phyloP scores from a whole-genome alignment of 345 rosid genomes.

The Tarenaya hassleriana region DNA sequence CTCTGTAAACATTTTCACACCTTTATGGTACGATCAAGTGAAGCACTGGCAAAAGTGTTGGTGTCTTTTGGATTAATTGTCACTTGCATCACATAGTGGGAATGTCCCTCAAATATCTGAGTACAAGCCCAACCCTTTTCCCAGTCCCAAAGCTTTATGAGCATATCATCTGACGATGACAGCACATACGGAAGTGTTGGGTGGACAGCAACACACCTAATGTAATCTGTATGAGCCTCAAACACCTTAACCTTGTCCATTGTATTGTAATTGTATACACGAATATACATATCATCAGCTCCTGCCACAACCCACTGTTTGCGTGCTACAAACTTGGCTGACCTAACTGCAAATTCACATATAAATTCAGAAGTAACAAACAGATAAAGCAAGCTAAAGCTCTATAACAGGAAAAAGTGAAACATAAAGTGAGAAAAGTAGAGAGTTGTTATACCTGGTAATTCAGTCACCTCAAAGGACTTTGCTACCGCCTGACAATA shows the following conservation, averaged over 20 bases:
- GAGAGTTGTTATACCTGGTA: constrained; percentile 54
- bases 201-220: constrained; percentile 90
- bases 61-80: constrained; percentile 89
- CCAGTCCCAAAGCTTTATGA: constrained; percentile 99
- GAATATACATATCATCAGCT: constrained; percentile 88
- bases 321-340: constrained; percentile 81
- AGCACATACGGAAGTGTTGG: constrained; percentile 87
- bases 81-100: constrained; percentile 99
- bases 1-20: constrained; percentile 27
- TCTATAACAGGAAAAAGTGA: background rate
- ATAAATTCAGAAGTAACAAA: constrained; percentile 9
- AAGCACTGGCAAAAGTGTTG: constrained; percentile 94
- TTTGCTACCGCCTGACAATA: constrained; percentile 64
- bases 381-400: background rate
- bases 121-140: constrained; percentile 95
- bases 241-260: constrained; percentile 87
- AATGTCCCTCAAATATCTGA: constrained; percentile 96
- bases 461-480: constrained; percentile 79
- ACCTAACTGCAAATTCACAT: constrained; percentile 58
- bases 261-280: constrained; percentile 88
- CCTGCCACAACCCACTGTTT: constrained; percentile 97
- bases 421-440: background rate
- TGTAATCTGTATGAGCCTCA: constrained; percentile 96
- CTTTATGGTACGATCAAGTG: constrained; percentile 93
- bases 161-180: constrained; percentile 98